Base-by-base conservation (phyloP, 2,329 filamentous ascomycete genomes). In the Colletotrichum magnum region DNA sequence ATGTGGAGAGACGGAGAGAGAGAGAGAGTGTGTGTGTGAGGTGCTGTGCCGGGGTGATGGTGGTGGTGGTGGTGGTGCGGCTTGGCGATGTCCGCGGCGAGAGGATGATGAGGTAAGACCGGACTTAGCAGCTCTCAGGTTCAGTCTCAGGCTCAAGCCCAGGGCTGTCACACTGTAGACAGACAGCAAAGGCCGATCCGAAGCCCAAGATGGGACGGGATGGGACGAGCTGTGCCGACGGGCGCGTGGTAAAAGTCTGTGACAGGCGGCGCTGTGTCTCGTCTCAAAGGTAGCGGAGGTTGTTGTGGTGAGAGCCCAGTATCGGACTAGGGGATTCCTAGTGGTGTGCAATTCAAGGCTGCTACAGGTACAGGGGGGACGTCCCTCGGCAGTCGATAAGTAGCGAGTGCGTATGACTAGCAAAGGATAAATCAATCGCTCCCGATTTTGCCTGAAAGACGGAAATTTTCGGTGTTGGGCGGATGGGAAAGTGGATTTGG, bases 1-100 rank as follows among this genome's bases (percentile, higher is more conserved):
- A 50, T 73, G 65, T 63, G 64, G 64, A 69, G 59, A 64, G 62
- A 28, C 45, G 32, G 50, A 32, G 45, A 59, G 50, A 58, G 18
- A 6, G 18, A 6, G 36, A 61, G 62, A 24, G 48, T 26, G 54
- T 48, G 57, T 26, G 51, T 51, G 51, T 66, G 67, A 36, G 63
- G 21, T 61, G 56, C 21, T 58, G 58, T 15, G 18, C 41, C 56
- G 50, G 51, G 64, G 53, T 68, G 64, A 41, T 51, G 51, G 39
- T 65, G 51, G 41, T 53, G 56, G 54, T 52, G 54, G 39, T 48
- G 28, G 52, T 28, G 58, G 66, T 52, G 53, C 41, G 51, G 36
- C 68, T 70, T 68, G 58, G 64, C 58, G 68, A 58, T 68, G 52
- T 21, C 10, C 36, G 32, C 32, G 32, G 32, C 9, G 32, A 26